phyloP scores from a whole-genome alignment of 2,329 filamentous ascomycete species.

The Paecilomyces sp. region DNA sequence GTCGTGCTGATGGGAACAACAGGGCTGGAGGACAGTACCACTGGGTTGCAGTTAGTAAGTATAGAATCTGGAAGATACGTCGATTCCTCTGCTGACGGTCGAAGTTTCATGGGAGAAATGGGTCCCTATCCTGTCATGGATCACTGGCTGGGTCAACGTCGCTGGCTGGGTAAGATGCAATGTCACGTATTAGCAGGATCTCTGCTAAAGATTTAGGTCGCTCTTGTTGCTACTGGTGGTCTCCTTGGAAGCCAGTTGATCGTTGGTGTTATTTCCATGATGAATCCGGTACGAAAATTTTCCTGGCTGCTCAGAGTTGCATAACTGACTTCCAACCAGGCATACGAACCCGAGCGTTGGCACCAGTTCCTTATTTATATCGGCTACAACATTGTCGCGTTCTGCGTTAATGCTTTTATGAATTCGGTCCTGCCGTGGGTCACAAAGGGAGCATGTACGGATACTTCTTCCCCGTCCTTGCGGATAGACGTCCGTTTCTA shows the following conservation, averaged over 20 bases:
- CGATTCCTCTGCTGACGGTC: not conserved
- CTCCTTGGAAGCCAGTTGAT: conserved; percentile 62
- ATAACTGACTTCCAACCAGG: conserved; percentile 5
- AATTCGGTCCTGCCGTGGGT: conserved; percentile 56
- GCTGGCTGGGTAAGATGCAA: conserved; percentile 56
- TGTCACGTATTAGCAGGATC: not conserved
- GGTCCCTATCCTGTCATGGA: conserved; percentile 59
- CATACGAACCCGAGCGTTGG: conserved; percentile 54
- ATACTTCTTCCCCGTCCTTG: not conserved
- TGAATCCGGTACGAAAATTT: conserved; percentile 39
- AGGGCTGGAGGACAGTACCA: conserved; percentile 59
- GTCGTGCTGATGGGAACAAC: not conserved
- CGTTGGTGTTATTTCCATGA: conserved; percentile 56
- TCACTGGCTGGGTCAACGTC: conserved; percentile 62
- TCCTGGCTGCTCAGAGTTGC: not conserved
- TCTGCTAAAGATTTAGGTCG: conserved; percentile 27
- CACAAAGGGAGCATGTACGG: conserved; percentile 55
- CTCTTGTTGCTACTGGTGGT: conserved; percentile 60
- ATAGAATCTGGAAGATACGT: conserved; percentile 3
- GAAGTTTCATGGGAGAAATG: conserved; percentile 51
- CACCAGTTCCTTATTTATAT: conserved; percentile 70
- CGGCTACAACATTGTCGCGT: conserved; percentile 53
- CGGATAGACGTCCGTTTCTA: not conserved
- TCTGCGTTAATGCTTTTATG: conserved; percentile 59
- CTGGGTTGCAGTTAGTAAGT: conserved; percentile 49